phyloP scores from a whole-genome alignment of 2,329 filamentous ascomycete species.

The Cytospora paraplurivora region DNA sequence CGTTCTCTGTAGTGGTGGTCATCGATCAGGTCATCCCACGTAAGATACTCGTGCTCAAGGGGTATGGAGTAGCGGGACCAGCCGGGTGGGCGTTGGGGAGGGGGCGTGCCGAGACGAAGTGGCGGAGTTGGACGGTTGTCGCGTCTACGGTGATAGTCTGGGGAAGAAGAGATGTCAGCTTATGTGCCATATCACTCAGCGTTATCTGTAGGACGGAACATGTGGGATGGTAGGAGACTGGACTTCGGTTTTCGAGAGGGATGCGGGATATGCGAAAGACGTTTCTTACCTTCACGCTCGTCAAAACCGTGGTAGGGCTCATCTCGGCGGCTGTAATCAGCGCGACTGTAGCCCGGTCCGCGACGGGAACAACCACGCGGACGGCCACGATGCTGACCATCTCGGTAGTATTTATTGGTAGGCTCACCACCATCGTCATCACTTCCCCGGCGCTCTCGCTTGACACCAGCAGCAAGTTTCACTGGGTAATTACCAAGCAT shows the following conservation, averaged over 20 bases:
- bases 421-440: neutral
- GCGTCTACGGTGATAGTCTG: neutral
- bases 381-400: neutral
- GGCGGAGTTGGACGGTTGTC: neutral
- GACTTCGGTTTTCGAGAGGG: no score
- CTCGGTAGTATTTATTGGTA: neutral
- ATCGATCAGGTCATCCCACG: no score
- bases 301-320: neutral
- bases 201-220: no score
- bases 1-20: no score
- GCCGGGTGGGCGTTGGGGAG: no score
- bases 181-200: no score
- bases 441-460: neutral
- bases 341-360: neutral
- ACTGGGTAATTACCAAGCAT: conserved; percentile 1
- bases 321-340: no score
- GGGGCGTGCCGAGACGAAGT: no score
- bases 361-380: neutral
- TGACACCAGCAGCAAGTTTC: neutral
- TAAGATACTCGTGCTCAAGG: no score
- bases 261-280: neutral
- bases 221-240: no score
- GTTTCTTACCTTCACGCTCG: neutral
- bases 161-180: neutral
- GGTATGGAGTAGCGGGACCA: no score